phyloP scores from a whole-genome alignment of 352 stramenopile genomes.

The Pythium dissimile region DNA sequence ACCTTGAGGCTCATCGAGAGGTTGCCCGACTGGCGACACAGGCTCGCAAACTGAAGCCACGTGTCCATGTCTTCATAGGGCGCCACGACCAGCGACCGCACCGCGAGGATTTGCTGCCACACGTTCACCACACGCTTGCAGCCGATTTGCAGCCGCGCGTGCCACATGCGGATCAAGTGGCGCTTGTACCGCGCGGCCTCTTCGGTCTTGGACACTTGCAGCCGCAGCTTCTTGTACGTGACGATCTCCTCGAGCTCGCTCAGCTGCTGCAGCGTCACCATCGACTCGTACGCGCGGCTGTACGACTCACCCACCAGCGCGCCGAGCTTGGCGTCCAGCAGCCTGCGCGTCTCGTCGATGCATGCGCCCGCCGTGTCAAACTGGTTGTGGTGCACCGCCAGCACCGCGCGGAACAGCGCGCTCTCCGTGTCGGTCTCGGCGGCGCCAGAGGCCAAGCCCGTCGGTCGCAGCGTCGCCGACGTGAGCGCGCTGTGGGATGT shows the following conservation, averaged over 20 bases:
- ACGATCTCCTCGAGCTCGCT: constrained; percentile 95
- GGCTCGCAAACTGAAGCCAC: constrained; percentile 92
- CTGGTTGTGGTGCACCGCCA: constrained; percentile 91
- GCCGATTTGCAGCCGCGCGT: constrained; percentile 65
- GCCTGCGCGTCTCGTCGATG: constrained; percentile 94
- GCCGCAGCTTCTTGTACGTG: constrained; percentile 71
- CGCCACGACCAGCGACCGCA: constrained; percentile 91
- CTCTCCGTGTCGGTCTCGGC: constrained; percentile 23
- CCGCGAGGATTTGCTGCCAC: constrained; percentile 95
- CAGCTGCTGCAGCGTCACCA: constrained; percentile 98
- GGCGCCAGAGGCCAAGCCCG: not conserved
- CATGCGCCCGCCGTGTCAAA: constrained; percentile 89
- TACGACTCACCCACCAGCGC: constrained; percentile 98
- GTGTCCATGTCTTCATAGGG: constrained; percentile 89
- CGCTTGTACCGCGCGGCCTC: constrained; percentile 76
- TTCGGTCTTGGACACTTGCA: constrained; percentile 64
- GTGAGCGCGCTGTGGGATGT: not conserved
- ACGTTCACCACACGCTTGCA: constrained; percentile 92
- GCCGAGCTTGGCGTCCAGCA: constrained; percentile 95
- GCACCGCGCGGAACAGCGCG: constrained; percentile 82
- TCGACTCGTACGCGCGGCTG: constrained; percentile 94
- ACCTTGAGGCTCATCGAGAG: constrained; percentile 85
- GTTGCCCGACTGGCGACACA: constrained; percentile 91
- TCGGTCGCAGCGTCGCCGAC: not conserved
- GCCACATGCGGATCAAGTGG: constrained; percentile 87